A percentile compares a stretch with the other conserved stretches of the same genome.
Evolutionary conservation across 2,329 filamentous ascomycete species (phyloP).

Genomic region (Alternaria angustiovoidea): DNA sequence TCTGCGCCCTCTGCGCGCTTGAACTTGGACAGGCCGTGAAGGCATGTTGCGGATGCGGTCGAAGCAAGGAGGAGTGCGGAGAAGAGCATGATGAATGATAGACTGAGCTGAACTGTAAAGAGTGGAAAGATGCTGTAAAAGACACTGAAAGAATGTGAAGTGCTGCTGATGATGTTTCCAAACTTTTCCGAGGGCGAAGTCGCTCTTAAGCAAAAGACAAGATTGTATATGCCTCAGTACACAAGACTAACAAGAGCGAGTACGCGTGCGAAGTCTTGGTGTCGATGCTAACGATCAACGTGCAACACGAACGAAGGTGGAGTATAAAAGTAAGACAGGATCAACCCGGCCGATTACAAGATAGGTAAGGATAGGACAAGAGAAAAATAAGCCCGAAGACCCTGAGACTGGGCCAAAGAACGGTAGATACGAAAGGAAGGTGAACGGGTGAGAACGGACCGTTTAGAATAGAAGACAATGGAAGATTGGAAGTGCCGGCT

Average conservation of each 20-base stretch:
- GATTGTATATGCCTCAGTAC: background rate
- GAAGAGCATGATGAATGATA: slow-evolving; percentile 41
- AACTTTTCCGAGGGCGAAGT: background rate
- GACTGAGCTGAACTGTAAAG: background rate
- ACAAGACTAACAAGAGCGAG: slow-evolving; percentile 1
- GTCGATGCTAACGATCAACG: slow-evolving; percentile 23
- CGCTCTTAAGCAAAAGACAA: slow-evolving; percentile 5
- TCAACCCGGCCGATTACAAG: slow-evolving; percentile 22
- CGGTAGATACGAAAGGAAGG: background rate
- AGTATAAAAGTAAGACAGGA: slow-evolving; percentile 17
- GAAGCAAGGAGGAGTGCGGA: slow-evolving; percentile 41
- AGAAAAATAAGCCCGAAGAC: slow-evolving; percentile 10
- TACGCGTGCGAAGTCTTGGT: background rate
- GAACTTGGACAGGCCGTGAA: slow-evolving; percentile 54
- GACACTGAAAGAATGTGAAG: background rate
- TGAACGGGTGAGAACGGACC: background rate
- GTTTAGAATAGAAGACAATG: slow-evolving; percentile 5
- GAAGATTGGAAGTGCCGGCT: slow-evolving; percentile 5
- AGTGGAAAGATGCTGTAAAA: background rate
- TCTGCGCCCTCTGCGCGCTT: slow-evolving; percentile 40
- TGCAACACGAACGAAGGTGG: slow-evolving; percentile 14
- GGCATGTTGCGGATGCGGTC: slow-evolving; percentile 51
- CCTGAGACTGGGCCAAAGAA: slow-evolving; percentile 23
- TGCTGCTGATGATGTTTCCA: background rate
- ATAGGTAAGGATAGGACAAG: slow-evolving; percentile 11